These are phyloP conservation scores for Warburgia ugandensis DNA, from an alignment of 164 flowering plant genomes.

Conservation along the genomic window DNA sequence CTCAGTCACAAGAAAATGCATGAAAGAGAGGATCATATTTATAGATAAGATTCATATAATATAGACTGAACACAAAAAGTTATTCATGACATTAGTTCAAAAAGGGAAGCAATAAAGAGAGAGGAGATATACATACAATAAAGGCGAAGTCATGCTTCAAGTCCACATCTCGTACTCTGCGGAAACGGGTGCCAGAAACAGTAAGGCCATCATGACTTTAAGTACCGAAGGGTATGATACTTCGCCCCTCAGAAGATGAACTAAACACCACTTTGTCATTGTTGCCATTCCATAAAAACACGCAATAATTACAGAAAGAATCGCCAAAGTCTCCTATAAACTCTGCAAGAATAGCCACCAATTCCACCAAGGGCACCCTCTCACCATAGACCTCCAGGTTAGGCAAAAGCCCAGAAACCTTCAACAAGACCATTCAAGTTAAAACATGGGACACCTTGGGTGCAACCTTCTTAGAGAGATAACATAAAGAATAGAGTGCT, in stretches of 20 bases:
- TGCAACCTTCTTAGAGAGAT: conserved; percentile 29
- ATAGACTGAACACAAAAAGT: too few relatives aligned
- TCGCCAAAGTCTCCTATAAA: conserved; percentile 80
- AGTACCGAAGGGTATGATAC: conserved; percentile 57
- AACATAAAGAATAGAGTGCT: conserved; percentile 12
- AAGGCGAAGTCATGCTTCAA: conserved; percentile 96
- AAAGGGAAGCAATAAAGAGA: not conserved
- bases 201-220: conserved; percentile 93
- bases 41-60: too few relatives aligned
- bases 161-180: conserved; percentile 99
- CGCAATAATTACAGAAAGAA: conserved; percentile 79
- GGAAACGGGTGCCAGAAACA: conserved; percentile 92
- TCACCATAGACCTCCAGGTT: conserved; percentile 71
- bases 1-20: conserved; percentile 13
- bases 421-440: conserved; percentile 67
- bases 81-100: not conserved
- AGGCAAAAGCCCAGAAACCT: conserved; percentile 65
- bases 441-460: conserved; percentile 41
- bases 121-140: conserved; percentile 66
- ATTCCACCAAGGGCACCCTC: conserved; percentile 68
- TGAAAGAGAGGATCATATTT: too few relatives aligned
- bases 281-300: conserved; percentile 83
- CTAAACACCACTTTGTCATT: conserved; percentile 86
- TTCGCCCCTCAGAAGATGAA: conserved; percentile 78
- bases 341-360: conserved; percentile 66